A percentile compares a stretch with the other conserved stretches of the same genome.
Evolutionary conservation across 1,284 basidiomycete species (phyloP).

Genomic region (Boletus mariae): DNA sequence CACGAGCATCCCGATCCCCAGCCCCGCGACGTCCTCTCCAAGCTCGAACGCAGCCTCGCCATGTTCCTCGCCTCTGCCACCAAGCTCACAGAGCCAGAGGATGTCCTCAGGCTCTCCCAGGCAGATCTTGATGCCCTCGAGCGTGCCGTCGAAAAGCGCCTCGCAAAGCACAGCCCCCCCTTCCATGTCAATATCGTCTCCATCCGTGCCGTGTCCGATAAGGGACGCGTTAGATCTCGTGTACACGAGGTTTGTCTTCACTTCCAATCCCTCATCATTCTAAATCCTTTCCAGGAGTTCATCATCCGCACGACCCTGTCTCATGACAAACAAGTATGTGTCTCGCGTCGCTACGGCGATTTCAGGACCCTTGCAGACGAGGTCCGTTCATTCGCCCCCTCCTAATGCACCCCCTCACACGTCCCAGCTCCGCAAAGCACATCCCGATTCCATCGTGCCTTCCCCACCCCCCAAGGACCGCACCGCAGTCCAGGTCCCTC

Average conservation of each 20-base stretch:
- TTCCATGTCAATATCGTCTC: conserved; percentile 91
- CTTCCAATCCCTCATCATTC: conserved; percentile 7
- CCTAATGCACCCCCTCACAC: conserved; percentile 14
- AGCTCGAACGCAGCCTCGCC: conserved; percentile 79
- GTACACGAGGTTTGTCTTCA: conserved; percentile 69
- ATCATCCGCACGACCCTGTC: conserved; percentile 84
- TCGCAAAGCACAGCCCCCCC: conserved; percentile 45
- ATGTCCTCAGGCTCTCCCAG: conserved; percentile 85
- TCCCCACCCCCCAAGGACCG: conserved; percentile 85
- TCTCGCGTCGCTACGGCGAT: conserved; percentile 92
- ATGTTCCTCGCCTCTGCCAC: conserved; percentile 79
- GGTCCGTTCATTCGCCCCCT: conserved; percentile 42
- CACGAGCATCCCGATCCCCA: conserved; percentile 45
- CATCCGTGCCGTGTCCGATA: conserved; percentile 77
- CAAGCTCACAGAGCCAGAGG: conserved; percentile 78
- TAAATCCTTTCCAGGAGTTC: conserved; percentile 68
- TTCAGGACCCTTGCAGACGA: conserved; percentile 85
- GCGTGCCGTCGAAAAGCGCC: conserved; percentile 56
- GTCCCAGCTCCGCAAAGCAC: conserved; percentile 72
- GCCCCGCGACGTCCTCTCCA: conserved; percentile 61
- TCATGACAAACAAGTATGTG: conserved; percentile 74
- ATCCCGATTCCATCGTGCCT: conserved; percentile 76
- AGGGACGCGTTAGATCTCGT: conserved; percentile 77
- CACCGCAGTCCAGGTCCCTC: conserved; percentile 53
- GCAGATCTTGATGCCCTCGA: conserved; percentile 77